Percentiles rank a stretch among this genome's conserved stretches.
Conservation (phyloP, 164 flowering plant genomes). For the Santalum album region DNA sequence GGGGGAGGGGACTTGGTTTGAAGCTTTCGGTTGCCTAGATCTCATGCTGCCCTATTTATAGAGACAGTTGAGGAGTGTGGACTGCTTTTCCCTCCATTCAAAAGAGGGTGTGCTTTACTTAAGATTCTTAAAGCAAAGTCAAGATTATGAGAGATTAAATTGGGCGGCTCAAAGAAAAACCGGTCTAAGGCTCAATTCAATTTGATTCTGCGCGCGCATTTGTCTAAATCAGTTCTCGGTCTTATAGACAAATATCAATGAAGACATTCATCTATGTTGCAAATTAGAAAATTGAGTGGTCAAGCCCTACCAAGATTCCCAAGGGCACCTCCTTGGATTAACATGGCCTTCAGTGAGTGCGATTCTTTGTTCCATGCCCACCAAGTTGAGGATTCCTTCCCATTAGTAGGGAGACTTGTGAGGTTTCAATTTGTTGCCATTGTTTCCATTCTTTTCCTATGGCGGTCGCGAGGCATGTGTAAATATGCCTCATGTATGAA, state of each 20-base stretch:
- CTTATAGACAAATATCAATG: background rate
- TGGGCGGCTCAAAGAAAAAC: no score
- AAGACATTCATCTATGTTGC: background rate
- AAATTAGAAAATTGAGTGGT: slow-evolving; percentile 5
- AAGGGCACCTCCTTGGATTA: slow-evolving; percentile 25
- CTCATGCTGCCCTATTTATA: slow-evolving; percentile 29
- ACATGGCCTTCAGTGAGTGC: slow-evolving; percentile 29
- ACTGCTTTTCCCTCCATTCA: slow-evolving; percentile 18
- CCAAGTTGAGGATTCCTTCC: slow-evolving; percentile 30
- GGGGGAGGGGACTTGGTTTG: slow-evolving; percentile 6
- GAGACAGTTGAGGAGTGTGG: slow-evolving; percentile 14
- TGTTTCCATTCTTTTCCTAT: no score
- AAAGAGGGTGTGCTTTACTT: slow-evolving; percentile 20
- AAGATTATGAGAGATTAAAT: slow-evolving; percentile 13
- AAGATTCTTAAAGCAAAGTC: slow-evolving; percentile 21
- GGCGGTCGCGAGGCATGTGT: no score
- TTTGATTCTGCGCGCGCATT: no score
- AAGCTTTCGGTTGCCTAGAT: slow-evolving; percentile 19
- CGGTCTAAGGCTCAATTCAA: no score
- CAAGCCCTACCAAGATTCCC: slow-evolving; percentile 29
- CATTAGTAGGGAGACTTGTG: background rate
- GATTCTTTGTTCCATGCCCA: slow-evolving; percentile 19
- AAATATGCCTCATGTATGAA: no score
- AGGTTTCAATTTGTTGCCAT: background rate
- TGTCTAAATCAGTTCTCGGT: no score